Evolutionary conservation across 1,139 yeast genomes (phyloP).

Genomic region (Entelexis sorbosivorans): DNA sequence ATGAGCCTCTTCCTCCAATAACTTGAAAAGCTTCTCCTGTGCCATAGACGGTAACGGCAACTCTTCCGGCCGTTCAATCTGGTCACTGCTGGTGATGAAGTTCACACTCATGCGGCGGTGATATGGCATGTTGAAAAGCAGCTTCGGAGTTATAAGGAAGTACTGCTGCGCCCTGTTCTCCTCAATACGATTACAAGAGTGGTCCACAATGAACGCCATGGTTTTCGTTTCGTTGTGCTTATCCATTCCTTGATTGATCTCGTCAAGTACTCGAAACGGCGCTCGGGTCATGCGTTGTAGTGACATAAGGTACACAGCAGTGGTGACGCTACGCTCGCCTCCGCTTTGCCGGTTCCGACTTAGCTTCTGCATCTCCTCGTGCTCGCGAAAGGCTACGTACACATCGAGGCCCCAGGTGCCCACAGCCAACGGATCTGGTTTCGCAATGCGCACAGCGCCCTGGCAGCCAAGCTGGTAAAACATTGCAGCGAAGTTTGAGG

Average conservation of each 20-base stretch:
- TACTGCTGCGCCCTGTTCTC: conserved; percentile 46
- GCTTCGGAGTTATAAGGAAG: conserved; percentile 85
- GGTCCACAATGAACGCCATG: conserved; percentile 74
- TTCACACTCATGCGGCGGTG: conserved; percentile 77
- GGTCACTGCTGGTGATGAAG: conserved; percentile 62
- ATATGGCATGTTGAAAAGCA: conserved; percentile 66
- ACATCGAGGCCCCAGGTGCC: conserved; percentile 78
- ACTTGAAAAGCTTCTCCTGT: neutral
- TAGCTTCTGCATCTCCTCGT: conserved; percentile 49
- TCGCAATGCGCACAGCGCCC: conserved; percentile 60
- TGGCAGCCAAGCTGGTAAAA: conserved; percentile 72
- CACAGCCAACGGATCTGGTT: conserved; percentile 38
- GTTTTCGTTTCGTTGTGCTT: conserved; percentile 82
- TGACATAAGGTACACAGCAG: conserved; percentile 81
- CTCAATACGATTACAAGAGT: conserved; percentile 43
- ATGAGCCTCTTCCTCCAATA: neutral
- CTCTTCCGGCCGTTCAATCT: neutral
- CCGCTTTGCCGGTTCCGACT: conserved; percentile 91
- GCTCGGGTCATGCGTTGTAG: conserved; percentile 83
- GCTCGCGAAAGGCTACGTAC: conserved; percentile 73
- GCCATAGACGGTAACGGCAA: neutral
- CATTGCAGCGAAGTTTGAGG: conserved; percentile 51
- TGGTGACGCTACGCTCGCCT: conserved; percentile 93
- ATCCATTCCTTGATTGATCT: conserved; percentile 98
- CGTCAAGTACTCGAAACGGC: conserved; percentile 93